Conservation (phyloP, 768 basidiomycete species). For the Auriscalpium vulgare region DNA sequence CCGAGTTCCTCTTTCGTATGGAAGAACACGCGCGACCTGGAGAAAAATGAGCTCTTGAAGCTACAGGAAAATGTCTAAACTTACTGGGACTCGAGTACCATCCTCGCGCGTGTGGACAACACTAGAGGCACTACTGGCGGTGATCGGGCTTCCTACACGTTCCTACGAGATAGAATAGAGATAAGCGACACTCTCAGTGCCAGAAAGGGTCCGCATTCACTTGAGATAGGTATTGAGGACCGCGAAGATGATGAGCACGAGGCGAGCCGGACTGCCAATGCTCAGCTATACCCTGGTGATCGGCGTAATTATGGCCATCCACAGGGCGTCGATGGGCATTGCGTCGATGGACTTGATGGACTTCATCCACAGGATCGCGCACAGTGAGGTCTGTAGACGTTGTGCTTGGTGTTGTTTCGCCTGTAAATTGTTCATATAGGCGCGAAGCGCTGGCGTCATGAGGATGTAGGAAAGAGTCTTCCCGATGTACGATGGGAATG, state of each 20-base stretch:
- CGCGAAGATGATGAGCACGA: too few relatives aligned
- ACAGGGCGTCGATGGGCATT: too few relatives aligned
- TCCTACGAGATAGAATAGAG: not conserved
- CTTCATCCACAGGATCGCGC: too few relatives aligned
- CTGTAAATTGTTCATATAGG: slow-evolving; percentile 12
- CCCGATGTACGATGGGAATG: slow-evolving; percentile 10
- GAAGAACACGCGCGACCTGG: not conserved
- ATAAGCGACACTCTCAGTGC: not conserved
- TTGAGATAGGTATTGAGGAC: too few relatives aligned
- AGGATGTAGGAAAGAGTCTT: not conserved
- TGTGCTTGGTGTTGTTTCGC: too few relatives aligned
- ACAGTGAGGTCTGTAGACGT: too few relatives aligned
- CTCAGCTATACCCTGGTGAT: not conserved
- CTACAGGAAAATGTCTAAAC: not conserved
- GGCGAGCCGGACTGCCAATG: not conserved
- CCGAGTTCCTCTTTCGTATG: not conserved
- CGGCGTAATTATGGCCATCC: too few relatives aligned
- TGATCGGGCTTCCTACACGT: not conserved
- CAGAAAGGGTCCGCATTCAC: not conserved
- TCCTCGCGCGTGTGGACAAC: slow-evolving; percentile 10
- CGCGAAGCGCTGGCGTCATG: not conserved
- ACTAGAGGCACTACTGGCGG: slow-evolving; percentile 9
- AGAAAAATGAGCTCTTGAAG: not conserved
- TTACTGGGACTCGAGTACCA: slow-evolving; percentile 8
- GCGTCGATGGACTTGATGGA: too few relatives aligned